These are phyloP conservation scores for Ceratocystis papillata DNA, from an alignment of 2,329 filamentous ascomycete genomes.

Conservation along the genomic window DNA sequence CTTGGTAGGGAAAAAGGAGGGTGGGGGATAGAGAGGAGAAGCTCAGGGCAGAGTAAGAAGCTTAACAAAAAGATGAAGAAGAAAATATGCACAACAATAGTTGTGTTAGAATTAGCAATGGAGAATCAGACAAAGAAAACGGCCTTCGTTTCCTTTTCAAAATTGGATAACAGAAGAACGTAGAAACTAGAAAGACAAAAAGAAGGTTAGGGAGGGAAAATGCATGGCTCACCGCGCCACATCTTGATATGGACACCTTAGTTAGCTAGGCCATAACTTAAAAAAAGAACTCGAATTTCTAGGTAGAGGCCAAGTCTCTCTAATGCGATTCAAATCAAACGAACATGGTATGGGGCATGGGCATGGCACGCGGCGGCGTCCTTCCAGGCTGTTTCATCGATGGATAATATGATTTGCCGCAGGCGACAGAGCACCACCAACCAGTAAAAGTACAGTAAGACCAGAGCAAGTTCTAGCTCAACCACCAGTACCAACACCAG, in stretches of 20 bases:
- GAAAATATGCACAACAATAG: background rate
- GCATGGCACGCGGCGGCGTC: background rate
- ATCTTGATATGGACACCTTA: conserved; percentile 5
- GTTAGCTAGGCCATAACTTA: conserved; percentile 2
- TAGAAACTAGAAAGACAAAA: background rate
- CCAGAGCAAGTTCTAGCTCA: background rate
- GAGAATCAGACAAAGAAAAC: background rate
- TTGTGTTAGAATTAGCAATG: background rate
- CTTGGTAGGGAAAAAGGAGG: background rate
- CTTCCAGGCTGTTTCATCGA: conserved; percentile 5
- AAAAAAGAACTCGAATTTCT: background rate
- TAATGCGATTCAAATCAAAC: background rate
- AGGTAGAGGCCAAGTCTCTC: conserved; percentile 1
- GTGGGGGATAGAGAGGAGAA: background rate
- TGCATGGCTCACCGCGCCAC: conserved; percentile 1
- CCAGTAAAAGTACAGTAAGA: background rate
- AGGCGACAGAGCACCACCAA: background rate
- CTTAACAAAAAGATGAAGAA: background rate
- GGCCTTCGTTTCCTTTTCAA: background rate
- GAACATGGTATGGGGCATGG: background rate
- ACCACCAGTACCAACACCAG: too few relatives aligned
- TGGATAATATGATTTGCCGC: background rate
- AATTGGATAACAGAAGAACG: background rate
- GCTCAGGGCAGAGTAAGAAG: background rate
- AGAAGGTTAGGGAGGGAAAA: background rate